These are phyloP conservation scores for Daldinia bambusicola DNA, from an alignment of 495 filamentous ascomycete species.

Conservation along the genomic window DNA sequence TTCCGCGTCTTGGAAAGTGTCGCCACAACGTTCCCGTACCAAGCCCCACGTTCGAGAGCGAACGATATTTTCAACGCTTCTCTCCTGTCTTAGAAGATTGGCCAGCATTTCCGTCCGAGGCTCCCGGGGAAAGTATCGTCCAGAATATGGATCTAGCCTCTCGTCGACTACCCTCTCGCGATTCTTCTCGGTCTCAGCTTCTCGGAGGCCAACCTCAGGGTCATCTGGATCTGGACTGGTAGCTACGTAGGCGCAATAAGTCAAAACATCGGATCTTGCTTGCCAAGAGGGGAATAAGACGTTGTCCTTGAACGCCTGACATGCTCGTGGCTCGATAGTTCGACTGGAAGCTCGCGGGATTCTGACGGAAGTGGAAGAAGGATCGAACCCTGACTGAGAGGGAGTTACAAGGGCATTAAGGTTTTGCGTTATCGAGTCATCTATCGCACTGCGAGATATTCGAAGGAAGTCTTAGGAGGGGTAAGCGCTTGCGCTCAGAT, in stretches of 20 bases:
- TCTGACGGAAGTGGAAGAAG: slow-evolving; percentile 71
- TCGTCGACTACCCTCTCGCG: slow-evolving; percentile 86
- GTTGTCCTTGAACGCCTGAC: slow-evolving; percentile 76
- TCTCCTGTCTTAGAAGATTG: slow-evolving; percentile 80
- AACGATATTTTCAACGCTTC: slow-evolving; percentile 87
- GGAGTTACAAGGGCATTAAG: slow-evolving; percentile 91
- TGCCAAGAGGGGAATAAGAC: slow-evolving; percentile 93
- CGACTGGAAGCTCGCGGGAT: slow-evolving; percentile 63
- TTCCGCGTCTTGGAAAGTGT: slow-evolving; percentile 66
- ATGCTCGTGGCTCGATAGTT: slow-evolving; percentile 68
- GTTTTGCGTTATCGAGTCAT: slow-evolving; percentile 93
- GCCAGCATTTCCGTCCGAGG: slow-evolving; percentile 85
- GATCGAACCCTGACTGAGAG: slow-evolving; percentile 75
- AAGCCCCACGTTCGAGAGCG: slow-evolving; percentile 83
- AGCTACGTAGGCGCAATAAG: slow-evolving; percentile 90
- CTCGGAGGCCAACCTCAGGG: slow-evolving; percentile 75
- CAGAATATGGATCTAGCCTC: slow-evolving; percentile 91
- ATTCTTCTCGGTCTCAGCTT: slow-evolving; percentile 74
- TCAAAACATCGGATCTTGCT: slow-evolving; percentile 81
- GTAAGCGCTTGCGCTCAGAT: slow-evolving; percentile 18
- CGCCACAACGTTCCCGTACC: slow-evolving; percentile 81
- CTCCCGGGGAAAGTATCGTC: slow-evolving; percentile 83
- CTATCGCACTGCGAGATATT: slow-evolving; percentile 82
- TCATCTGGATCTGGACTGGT: slow-evolving; percentile 89
- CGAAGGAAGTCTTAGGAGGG: slow-evolving; percentile 85